Percentiles rank a stretch among this genome's conserved stretches.
phyloP scores from a whole-genome alignment of 2,329 filamentous ascomycete species.

The Neurospora sp. region DNA sequence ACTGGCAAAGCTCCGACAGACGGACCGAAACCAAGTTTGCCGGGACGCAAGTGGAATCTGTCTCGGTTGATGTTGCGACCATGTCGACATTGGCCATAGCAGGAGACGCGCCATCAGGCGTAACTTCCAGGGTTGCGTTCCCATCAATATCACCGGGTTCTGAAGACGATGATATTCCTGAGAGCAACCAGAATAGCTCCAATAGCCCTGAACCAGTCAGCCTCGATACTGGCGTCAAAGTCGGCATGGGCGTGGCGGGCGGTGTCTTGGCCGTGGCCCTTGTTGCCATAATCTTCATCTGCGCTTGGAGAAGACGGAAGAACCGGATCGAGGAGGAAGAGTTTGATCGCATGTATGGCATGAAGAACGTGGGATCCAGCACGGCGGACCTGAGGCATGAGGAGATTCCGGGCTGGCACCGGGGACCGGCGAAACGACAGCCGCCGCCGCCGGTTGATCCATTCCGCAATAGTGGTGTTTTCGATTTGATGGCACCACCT shows the following conservation, averaged over 20 bases:
- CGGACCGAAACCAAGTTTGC: not conserved
- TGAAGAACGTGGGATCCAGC: slow-evolving; percentile 6
- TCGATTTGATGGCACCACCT: slow-evolving; percentile 1
- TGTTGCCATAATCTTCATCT: slow-evolving; percentile 12
- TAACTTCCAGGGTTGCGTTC: not conserved
- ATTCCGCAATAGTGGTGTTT: not conserved
- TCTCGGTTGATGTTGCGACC: not conserved
- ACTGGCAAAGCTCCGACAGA: slow-evolving; percentile 19
- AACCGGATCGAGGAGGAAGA: slow-evolving; percentile 14
- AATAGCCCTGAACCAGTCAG: not conserved
- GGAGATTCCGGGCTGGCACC: slow-evolving; percentile 18
- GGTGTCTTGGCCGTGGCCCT: slow-evolving; percentile 11
- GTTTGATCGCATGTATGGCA: slow-evolving; percentile 16
- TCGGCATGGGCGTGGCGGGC: slow-evolving; percentile 15
- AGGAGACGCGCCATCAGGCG: not conserved
- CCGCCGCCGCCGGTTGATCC: slow-evolving; percentile 6
- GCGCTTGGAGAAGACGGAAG: slow-evolving; percentile 11
- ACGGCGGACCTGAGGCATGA: slow-evolving; percentile 5
- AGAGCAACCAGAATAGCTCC: not conserved
- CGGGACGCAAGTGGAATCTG: not conserved
- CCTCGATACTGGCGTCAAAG: slow-evolving; percentile 9
- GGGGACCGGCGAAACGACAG: slow-evolving; percentile 9
- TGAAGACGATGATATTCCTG: too few species aligned
- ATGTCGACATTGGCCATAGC: not conserved
- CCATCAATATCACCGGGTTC: not conserved